These are phyloP conservation scores for Lobulomyces angularis DNA, from an alignment of 192 early-diverging fungal genomes.

Conservation along the genomic window DNA sequence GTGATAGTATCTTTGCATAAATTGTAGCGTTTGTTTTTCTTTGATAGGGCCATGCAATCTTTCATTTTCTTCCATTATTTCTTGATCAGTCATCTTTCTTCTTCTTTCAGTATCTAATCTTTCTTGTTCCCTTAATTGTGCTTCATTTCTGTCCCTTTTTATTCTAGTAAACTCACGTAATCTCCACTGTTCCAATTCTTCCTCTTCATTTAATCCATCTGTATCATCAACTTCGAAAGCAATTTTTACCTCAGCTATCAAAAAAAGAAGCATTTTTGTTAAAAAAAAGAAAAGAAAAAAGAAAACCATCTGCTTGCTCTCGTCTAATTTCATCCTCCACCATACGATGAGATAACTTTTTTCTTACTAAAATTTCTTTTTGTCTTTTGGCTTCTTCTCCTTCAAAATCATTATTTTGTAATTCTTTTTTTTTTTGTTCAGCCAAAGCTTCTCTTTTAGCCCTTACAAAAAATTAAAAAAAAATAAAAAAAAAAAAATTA, in stretches of 20 bases:
- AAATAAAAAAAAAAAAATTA: background rate
- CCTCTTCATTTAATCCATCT: slow-evolving; percentile 74
- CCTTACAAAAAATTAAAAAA: background rate
- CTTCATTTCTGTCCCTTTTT: slow-evolving; percentile 72
- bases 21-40: slow-evolving; percentile 43
- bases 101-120: slow-evolving; percentile 66
- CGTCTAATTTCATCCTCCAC: slow-evolving; percentile 56
- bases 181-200: slow-evolving; percentile 85
- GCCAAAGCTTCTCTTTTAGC: background rate
- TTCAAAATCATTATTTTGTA: slow-evolving; percentile 37
- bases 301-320: slow-evolving; percentile 42
- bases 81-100: slow-evolving; percentile 72
- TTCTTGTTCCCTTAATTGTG: slow-evolving; percentile 56
- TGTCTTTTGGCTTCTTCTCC: slow-evolving; percentile 40
- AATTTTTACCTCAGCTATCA: slow-evolving; percentile 25
- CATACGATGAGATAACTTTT: slow-evolving; percentile 63
- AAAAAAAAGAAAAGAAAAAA: slow-evolving; percentile 3
- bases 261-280: background rate
- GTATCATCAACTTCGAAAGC: slow-evolving; percentile 75
- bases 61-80: slow-evolving; percentile 60
- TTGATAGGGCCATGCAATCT: slow-evolving; percentile 45
- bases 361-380: slow-evolving; percentile 43
- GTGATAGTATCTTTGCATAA: slow-evolving; percentile 73
- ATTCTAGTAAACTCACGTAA: slow-evolving; percentile 77
- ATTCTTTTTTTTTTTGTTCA: slow-evolving; percentile 42